These are phyloP conservation scores for Ambrosia trifida DNA, from an alignment of 129 eudicot species.

Conservation along the genomic window DNA sequence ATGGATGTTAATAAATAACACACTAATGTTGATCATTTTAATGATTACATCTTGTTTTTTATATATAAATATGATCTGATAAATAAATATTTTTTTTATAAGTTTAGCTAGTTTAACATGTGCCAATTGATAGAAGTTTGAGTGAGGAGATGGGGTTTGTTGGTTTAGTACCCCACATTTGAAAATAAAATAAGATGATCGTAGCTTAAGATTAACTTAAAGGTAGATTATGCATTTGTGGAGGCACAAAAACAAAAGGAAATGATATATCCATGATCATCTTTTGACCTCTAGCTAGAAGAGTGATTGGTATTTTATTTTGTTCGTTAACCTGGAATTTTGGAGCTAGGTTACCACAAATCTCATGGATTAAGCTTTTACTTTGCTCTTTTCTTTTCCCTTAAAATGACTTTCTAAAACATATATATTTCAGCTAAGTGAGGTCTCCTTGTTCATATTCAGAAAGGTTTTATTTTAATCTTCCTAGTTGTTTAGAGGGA, in stretches of 20 bases:
- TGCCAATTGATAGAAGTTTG: conserved; percentile 4
- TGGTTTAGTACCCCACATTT: conserved; percentile 18
- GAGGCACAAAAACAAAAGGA: conserved; percentile 29
- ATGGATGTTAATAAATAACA: too few species aligned
- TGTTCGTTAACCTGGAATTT: background rate
- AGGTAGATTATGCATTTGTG: conserved; percentile 29
- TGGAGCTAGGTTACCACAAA: background rate
- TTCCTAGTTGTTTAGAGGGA: too few species aligned
- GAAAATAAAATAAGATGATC: conserved; percentile 18
- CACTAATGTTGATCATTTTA: too few species aligned
- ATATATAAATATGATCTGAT: too few species aligned
- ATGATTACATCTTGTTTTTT: too few species aligned
- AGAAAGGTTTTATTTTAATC: too few species aligned
- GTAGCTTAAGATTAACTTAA: conserved; percentile 50
- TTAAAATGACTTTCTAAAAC: background rate
- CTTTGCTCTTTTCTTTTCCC: background rate
- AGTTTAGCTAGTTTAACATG: background rate
- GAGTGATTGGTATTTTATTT: conserved; percentile 25
- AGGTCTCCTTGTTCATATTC: too few species aligned
- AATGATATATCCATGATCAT: conserved; percentile 13
- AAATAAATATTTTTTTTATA: too few species aligned
- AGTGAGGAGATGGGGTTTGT: conserved; percentile 16
- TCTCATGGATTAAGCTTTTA: background rate
- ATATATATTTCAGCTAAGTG: too few species aligned
- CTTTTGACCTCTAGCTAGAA: conserved; percentile 24